Evolutionary conservation across 148 eudicot genomes (phyloP).

Genomic region (Pharnaceum exiguum): DNA sequence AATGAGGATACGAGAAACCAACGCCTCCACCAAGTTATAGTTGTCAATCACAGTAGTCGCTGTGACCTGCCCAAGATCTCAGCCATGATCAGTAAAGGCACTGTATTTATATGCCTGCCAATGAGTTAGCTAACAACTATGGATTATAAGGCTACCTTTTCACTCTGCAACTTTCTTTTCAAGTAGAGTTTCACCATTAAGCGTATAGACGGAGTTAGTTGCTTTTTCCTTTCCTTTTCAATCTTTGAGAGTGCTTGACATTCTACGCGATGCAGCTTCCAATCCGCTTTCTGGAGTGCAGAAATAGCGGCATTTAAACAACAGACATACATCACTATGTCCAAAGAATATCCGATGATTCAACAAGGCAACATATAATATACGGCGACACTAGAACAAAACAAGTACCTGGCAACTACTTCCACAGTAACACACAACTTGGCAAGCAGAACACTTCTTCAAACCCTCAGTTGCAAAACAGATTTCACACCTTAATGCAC

Average conservation of each 20-base stretch:
- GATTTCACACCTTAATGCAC: conserved; percentile 59
- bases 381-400: background rate
- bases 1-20: conserved; percentile 91
- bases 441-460: conserved; percentile 87
- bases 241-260: conserved; percentile 59
- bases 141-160: conserved; percentile 47
- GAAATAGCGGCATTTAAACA: conserved; percentile 2
- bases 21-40: conserved; percentile 64
- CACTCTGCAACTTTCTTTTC: conserved; percentile 55
- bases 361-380: background rate
- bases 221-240: conserved; percentile 52
- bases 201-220: conserved; percentile 75
- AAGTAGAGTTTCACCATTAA: conserved; percentile 82
- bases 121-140: no score
- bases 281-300: conserved; percentile 65
- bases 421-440: conserved; percentile 81
- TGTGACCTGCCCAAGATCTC: conserved; percentile 39
- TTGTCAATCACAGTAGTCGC: conserved; percentile 59
- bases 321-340: background rate
- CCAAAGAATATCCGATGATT: background rate
- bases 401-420: conserved; percentile 74
- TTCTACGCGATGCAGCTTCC: conserved; percentile 86
- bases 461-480: conserved; percentile 56
- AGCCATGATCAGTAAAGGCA: background rate
- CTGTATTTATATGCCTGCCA: background rate